A percentile compares a stretch with the other conserved stretches of the same genome.
Conservation (phyloP, 306 rosid species). For the Trifolium pratense region DNA sequence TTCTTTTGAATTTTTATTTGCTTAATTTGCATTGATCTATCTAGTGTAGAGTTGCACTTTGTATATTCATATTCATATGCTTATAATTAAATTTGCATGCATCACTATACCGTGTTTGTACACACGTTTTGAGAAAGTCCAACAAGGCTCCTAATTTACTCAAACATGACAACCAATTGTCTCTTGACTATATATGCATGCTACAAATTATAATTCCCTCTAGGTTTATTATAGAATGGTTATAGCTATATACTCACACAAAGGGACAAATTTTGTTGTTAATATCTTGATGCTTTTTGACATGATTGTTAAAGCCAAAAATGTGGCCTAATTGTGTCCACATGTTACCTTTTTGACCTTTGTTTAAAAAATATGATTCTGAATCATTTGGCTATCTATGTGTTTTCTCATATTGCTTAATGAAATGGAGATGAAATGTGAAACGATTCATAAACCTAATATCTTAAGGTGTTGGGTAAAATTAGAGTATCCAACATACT, state of each 20-base stretch:
- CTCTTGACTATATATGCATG: not conserved
- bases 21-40: not conserved
- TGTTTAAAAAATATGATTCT: not conserved
- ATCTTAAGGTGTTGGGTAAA: no score
- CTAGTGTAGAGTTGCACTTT: constrained; percentile 15
- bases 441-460: no score
- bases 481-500: no score
- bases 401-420: no score
- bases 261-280: constrained; percentile 35
- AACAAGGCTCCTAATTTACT: not conserved
- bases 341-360: constrained; percentile 8
- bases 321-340: constrained; percentile 55
- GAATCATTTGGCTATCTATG: not conserved
- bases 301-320: constrained; percentile 35
- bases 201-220: not conserved
- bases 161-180: constrained; percentile 13
- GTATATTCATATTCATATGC: not conserved
- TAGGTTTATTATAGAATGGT: not conserved
- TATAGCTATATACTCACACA: not conserved
- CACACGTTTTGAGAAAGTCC: constrained; percentile 12
- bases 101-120: not conserved
- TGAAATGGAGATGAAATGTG: no score
- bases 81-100: not conserved
- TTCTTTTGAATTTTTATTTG: constrained; percentile 20
- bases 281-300: constrained; percentile 41